These are phyloP conservation scores for Sarocladium brachiariae DNA, from an alignment of 2,329 filamentous ascomycete genomes.

Conservation along the genomic window DNA sequence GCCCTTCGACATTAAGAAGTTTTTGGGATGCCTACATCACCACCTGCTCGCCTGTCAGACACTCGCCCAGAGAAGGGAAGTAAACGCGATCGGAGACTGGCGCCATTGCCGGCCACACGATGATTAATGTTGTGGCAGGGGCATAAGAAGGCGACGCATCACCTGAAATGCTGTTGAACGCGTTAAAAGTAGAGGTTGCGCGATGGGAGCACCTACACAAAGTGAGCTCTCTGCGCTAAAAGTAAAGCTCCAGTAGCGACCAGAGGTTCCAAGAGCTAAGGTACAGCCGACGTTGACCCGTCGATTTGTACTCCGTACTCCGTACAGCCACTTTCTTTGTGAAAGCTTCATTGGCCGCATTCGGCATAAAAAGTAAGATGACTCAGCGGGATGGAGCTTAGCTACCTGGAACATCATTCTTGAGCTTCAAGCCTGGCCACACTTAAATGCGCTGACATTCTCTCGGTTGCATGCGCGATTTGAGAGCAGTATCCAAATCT, in stretches of 20 bases:
- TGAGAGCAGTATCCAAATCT: background rate
- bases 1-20: background rate
- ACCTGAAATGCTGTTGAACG: conserved; percentile 24
- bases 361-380: background rate
- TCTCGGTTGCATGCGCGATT: background rate
- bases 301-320: too few species aligned
- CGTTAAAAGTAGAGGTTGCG: conserved; percentile 8
- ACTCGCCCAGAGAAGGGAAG: conserved; percentile 79
- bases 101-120: conserved; percentile 56
- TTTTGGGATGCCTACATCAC: conserved; percentile 56
- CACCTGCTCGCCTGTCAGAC: conserved; percentile 71
- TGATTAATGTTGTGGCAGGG: conserved; percentile 31
- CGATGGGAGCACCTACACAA: conserved; percentile 8
- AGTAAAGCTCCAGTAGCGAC: background rate
- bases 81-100: conserved; percentile 63
- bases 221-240: background rate
- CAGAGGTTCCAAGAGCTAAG: conserved; percentile 1
- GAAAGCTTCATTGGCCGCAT: conserved; percentile 4
- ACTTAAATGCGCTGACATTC: background rate
- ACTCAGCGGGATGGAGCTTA: background rate
- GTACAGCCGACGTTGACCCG: conserved; percentile 13
- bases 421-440: conserved; percentile 1
- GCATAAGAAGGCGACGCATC: conserved; percentile 32
- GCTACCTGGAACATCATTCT: background rate
- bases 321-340: background rate